Base-by-base conservation (phyloP, 768 basidiomycete species). In the Hypsizygus marmoreus region DNA sequence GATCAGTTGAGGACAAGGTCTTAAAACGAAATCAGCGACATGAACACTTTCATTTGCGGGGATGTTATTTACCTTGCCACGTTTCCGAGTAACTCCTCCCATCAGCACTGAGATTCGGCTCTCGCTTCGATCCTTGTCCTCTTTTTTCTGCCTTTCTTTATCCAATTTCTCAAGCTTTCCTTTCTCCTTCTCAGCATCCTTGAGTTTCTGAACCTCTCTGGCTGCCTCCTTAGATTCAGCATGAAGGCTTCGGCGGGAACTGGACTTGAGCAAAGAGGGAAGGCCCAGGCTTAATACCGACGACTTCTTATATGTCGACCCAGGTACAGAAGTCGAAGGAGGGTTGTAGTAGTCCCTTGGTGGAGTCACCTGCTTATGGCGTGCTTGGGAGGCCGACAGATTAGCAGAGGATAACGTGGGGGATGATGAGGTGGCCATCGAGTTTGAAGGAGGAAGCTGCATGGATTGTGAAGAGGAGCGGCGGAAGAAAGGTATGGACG, bases 401-500 rank as follows among this genome's bases (percentile, higher is more conserved):
- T 72, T 66, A n/a, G 67, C 60, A 25, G 70, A 66, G 6, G 79
- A 70, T 20, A 66, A 59, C 11, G 73, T 71, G 13, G 80, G 80
- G 2, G 82, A 75, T 8, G 80, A 73, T 10, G 87, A 76, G 4
- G 79, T 71, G 7, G 73, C 64, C 3, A 73, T 71, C 8, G 70
- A 66, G 12, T 74, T 65, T 20, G 75, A 60, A 6, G 80, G 71
- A 14, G 82, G 77, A 19, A 84, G 64, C 51, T 90, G 86, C 78
- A 90, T 86, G 11, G 88, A 90, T 59, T 92, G 88, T 6, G 93
- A 94, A 20, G 90, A 89, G 6, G 91, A 92, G 26, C 93, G 86
- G 33, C 91, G 81, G 73, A 95, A 95, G 69, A 95, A 95, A 2
- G 93, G 93, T 48, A 95, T 95, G 11, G 91, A 89, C 20, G 91